Evolutionary conservation across 169 alveolate genomes (phyloP).

Genomic region (Plasmodium gallinaceum): DNA sequence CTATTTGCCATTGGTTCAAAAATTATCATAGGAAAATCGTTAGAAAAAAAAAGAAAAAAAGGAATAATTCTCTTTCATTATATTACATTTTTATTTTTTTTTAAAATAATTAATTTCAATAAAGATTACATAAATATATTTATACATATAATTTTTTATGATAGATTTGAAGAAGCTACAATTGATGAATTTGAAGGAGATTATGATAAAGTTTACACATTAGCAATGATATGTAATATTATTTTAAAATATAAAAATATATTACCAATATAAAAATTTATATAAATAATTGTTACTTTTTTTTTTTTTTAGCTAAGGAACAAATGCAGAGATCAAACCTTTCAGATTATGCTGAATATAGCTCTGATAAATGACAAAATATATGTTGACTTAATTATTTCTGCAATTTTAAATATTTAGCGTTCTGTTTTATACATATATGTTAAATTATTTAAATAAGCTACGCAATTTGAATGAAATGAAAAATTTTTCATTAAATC

Average conservation of each 20-base stretch:
- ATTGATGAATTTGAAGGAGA: conserved; percentile 52
- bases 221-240: conserved; percentile 70
- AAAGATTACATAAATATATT: not conserved
- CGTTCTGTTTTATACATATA: not conserved
- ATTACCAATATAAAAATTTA: not conserved
- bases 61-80: not conserved
- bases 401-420: not conserved
- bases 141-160: not conserved
- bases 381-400: not conserved
- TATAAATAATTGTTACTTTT: conserved; percentile 10
- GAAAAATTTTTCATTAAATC: not conserved
- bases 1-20: conserved; percentile 72
- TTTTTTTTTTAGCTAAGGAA: conserved; percentile 41
- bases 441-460: not conserved
- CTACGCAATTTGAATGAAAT: not conserved
- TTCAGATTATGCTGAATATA: conserved; percentile 15
- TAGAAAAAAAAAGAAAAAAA: not conserved
- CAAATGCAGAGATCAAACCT: not conserved
- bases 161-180: conserved; percentile 63
- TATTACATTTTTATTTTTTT: not conserved
- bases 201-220: conserved; percentile 63
- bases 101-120: conserved; percentile 8
- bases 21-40: conserved; percentile 33
- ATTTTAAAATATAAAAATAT: conserved; percentile 19
- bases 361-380: conserved; percentile 14